Evolutionary conservation across 148 eudicot genomes (phyloP).

Genomic region (Nepenthes mirabilis): DNA sequence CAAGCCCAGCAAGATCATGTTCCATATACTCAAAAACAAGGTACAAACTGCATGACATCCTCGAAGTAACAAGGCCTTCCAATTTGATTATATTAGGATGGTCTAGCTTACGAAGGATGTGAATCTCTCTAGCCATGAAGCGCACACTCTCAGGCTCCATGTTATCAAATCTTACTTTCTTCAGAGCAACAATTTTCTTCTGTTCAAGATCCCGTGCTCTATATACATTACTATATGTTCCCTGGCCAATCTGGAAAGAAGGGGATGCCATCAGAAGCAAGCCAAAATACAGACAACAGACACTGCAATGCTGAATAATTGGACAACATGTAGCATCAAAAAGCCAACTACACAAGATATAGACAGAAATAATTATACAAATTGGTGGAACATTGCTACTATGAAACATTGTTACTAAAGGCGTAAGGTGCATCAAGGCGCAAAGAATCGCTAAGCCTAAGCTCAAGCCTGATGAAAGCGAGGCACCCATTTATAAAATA

Average conservation of each 20-base stretch:
- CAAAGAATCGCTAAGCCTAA: too few relatives aligned
- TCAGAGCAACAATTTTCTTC: constrained; percentile 68
- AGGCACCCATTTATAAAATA: too few relatives aligned
- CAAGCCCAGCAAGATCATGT: constrained; percentile 78
- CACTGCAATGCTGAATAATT: too few relatives aligned
- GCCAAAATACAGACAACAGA: not conserved
- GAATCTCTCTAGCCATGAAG: constrained; percentile 83
- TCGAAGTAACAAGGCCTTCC: constrained; percentile 75
- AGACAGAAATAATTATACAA: too few relatives aligned
- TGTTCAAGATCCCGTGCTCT: constrained; percentile 77
- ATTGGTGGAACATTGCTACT: too few relatives aligned
- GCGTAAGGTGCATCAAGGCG: too few relatives aligned
- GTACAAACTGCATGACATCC: constrained; percentile 80
- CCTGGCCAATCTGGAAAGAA: constrained; percentile 72
- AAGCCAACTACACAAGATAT: too few relatives aligned
- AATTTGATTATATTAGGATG: constrained; percentile 75
- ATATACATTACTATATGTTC: constrained; percentile 76
- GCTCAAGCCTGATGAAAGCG: too few relatives aligned
- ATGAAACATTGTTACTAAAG: too few relatives aligned
- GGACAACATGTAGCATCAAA: too few relatives aligned
- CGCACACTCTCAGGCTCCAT: constrained; percentile 82
- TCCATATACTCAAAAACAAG: constrained; percentile 90
- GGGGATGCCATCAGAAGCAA: constrained; percentile 5
- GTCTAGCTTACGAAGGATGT: constrained; percentile 63
- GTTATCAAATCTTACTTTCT: constrained; percentile 76